phyloP scores from a whole-genome alignment of 306 rosid species.

The Medicago truncatula region MtrunA17r5.0-ANR NC_053049.1:32271001-32271500 shows the following conservation, averaged over 20 bases:
- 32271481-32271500: no score
- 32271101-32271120: constrained; percentile 47
- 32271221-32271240: constrained; percentile 40
- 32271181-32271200: constrained; percentile 25
- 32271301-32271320: constrained; percentile 64
- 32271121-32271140: constrained; percentile 27
- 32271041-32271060: neutral
- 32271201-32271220: constrained; percentile 33
- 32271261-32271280: constrained; percentile 94
- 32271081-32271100: constrained; percentile 41
- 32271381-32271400: constrained; percentile 84
- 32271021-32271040: neutral
- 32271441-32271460: constrained; percentile 15
- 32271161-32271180: constrained; percentile 39
- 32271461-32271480: neutral
- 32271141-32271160: constrained; percentile 31
- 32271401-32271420: constrained; percentile 74
- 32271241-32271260: constrained; percentile 90
- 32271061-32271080: constrained; percentile 29
- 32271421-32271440: constrained; percentile 13
- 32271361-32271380: constrained; percentile 68
- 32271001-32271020: no score
- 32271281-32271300: constrained; percentile 75
- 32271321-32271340: constrained; percentile 89
- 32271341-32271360: constrained; percentile 72